Evolutionary conservation across 768 basidiomycete genomes (phyloP).

Genomic region (Lentinula edodes): DNA sequence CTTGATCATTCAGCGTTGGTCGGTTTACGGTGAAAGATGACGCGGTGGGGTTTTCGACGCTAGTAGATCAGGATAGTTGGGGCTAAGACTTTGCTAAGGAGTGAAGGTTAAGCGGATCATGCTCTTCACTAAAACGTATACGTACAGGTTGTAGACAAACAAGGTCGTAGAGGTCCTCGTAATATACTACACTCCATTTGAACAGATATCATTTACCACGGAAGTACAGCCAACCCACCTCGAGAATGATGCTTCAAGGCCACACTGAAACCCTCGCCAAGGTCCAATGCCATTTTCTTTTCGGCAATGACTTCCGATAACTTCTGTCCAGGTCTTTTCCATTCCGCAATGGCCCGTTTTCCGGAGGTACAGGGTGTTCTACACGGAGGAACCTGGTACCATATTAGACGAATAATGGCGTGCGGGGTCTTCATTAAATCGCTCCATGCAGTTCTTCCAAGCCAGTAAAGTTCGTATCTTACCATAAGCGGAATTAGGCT

Average conservation of each 20-base stretch:
- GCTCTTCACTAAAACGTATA: not conserved
- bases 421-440: conserved; percentile 36
- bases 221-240: conserved; percentile 23
- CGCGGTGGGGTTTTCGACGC: not conserved
- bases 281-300: conserved; percentile 53
- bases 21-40: not conserved
- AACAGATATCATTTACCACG: not conserved
- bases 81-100: conserved; percentile 28
- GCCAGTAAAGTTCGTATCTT: conserved; percentile 63
- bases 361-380: conserved; percentile 33
- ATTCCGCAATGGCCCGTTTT: conserved; percentile 25
- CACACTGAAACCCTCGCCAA: conserved; percentile 46
- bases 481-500: not conserved
- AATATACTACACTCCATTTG: conserved; percentile 37
- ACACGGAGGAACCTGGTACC: conserved; percentile 57
- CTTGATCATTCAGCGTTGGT: not conserved
- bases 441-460: conserved; percentile 40
- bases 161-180: conserved; percentile 55
- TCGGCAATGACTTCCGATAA: conserved; percentile 50
- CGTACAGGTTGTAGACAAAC: conserved; percentile 51
- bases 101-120: not conserved
- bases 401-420: conserved; percentile 47
- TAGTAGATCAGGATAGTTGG: conserved; percentile 14
- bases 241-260: conserved; percentile 52
- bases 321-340: conserved; percentile 33